Base-by-base conservation (phyloP, 495 filamentous ascomycete species). In the Mytilinidion resinicola region DNA sequence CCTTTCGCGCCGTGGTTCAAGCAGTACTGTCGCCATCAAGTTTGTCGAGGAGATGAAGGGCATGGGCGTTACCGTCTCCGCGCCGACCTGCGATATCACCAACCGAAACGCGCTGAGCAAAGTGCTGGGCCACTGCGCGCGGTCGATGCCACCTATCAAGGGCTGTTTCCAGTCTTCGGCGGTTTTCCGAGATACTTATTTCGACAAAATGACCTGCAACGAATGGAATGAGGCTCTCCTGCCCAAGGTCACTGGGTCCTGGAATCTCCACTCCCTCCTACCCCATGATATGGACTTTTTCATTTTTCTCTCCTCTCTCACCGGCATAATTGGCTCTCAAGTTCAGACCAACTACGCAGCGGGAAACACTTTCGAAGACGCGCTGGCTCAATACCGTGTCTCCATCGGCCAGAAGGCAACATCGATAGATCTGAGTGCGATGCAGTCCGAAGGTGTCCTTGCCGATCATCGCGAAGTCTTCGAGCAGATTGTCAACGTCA, bases 321-420 rank as follows among this genome's bases (percentile, higher is more conserved):
- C 58, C n/a, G 58, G 58, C 14, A 47, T 61, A 4, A 21, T 61
- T n/a, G 58, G 58, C 15, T 36, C 47, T 3, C 36, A 25, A 15
- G 39, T 25, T 10, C 58, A 61, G 34, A 42, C 53, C 12, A 61
- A 56, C 37, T 61, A 61, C 39, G 58, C 58, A 7, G 51, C 58
- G 1, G 58, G 37, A 0, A 61, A 61, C 36, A 51, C 58, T 4
- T 61, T 43, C 37, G 17, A 43, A 36, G 58, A 61, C 39, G 52
- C 37, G 9, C 37, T 61, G 7, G 42, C 51, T 1, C 58, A 44
- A 11, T 41, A 61, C 30, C 56, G 48, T 15, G 34, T 53, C 7
- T 11, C 55, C 9, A 12, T 30, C 14, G 55, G 43, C 7, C 15
- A 57, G 11, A 20, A 30, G 4, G 44, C 55, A 15, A 42, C 39